Base-by-base conservation (phyloP, 306 rosid genomes). In the Inga laurina region DNA sequence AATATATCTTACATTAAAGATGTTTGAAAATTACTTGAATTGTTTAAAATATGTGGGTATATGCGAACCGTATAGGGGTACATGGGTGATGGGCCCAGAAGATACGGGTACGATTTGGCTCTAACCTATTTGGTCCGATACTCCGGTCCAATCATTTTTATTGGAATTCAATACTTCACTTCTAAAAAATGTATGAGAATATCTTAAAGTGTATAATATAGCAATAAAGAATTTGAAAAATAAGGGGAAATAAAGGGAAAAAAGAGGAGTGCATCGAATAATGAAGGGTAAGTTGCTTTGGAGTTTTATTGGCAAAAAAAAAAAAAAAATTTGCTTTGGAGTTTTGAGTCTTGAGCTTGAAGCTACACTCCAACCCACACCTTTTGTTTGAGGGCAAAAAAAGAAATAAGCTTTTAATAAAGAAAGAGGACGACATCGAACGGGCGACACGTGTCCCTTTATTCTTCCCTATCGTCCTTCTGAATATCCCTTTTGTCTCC, bases 401-500 rank as follows among this genome's bases (percentile, higher is more conserved):
- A 67, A 46, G 46, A 44, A 85, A 82, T 9, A 54, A 24, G 22
- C 72, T 74, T 62, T 30, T 13, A 30, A 37, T 79, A 59, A n/a
- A 64, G 34, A 57, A 65, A 66, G 8, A 46, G 39, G 66, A 24
- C 1, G 54, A 16, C 39, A 65, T 85, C 59, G 56, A 72, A 78
- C 57, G 83, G 67, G 70, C 52, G 88, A 85, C 92, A 79, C 93
- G 91, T 90, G 97, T 88, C 84, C 14, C 15, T 45, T 82, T 89
- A 88, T 93, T 89, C 91, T 68, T 46, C 72, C 39, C 72, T 85
- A 87, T 90, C 88, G 78, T 74, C 75, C 91, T 77, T 88, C 86
- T 93, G 99, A 90, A 95, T 93, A 95, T 95, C 97, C 98, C 88
- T 91, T 92, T 81, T 91, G 91, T 88, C 94, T 87, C 89, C 88